Base-by-base conservation (phyloP, 805 yeast species). In the Wickerhamomyces canadensis region DNA sequence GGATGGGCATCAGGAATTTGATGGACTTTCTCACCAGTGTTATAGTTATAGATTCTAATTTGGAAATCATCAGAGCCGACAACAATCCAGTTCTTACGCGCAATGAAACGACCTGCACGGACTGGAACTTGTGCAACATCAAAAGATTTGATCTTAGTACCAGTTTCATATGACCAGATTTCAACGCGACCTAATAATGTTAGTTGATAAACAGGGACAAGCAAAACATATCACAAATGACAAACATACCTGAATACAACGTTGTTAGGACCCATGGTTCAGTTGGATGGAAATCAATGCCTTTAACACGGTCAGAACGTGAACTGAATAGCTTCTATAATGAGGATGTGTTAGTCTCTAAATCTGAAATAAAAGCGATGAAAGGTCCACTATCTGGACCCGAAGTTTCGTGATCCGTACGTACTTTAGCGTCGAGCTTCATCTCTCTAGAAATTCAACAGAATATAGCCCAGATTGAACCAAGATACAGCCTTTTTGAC, bases 1-100 rank as follows among this genome's bases (percentile, higher is more conserved):
- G 96, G 96, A 58, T 93, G 98, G 9, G 97, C 98, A 67, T 93
- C 98, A 57, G n/a, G n/a, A n/a, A 91, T 93, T 64, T 89, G 98
- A 27, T 86, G 74, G 45, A 93, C 76, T 60, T 87, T 88, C 64
- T 93, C 98, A 40, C 95, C 89, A 15, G 98, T 93, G 64, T 87
- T 87, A 69, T 86, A 88, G 64, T 93, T 93, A 71, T 78, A 93
- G 22, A 93, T 94, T 55, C 98, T 79, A 41, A 93, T 68, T 58
- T 84, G 91, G 73, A 85, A 91, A 64, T 93, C 99, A 60, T 93
- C 99, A 36, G 94, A 76, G 21, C 98, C 99, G 28, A 88, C 88
- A 41, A 89, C 83, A 55, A 94, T 77, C 98, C 98, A 93, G 65
- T 88, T 89, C 68, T 91, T 93, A 55, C 98, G 79, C 16, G 98